Base-by-base conservation (phyloP, 106 monocot species). In the Amphibolis antarctica region DNA sequence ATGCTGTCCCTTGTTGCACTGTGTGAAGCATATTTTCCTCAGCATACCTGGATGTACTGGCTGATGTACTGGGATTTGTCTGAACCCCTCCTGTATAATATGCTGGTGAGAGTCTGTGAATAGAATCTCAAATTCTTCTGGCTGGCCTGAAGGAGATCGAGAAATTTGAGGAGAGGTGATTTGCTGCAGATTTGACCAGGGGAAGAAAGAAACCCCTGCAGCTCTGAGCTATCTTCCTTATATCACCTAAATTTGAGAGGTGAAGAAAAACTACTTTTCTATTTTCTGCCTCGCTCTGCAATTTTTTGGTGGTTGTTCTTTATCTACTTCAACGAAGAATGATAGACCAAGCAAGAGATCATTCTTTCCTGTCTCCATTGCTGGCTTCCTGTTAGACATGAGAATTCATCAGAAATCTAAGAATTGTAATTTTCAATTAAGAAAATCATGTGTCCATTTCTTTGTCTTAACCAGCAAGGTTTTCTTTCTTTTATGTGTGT, bases 1-100 rank as follows among this genome's bases (percentile, higher is more conserved):
- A 60, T 60, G 46, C 69, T 67, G 48, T 52, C 72, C 72, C 69
- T 62, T 76, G 54, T 69, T 64, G 76, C 76, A 77, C 61, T 62
- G 65, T 77, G 59, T 59, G 66, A 42, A 74, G 75, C 76, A 82
- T 76, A 73, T 79, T 71, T 76, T 66, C 53, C 59, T 36, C 54
- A 64, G 48, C 74, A 67, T 44, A 44, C 69, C 63, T 60, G 24
- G 24, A 43, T 67, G 54, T 63, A 50, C 51, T 71, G 75, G 74
- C 36, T 75, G 60, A 55, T 44, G 60, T 60, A 73, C 75, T 74
- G 66, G 71, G 69, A 64, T 77, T 77, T 76, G 79, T 82, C 78
- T 71, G 65, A 74, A 28, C 45, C 46, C 46, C 70, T 22, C 30
- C 76, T 76, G 49, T 74, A 74, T 70, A 66, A 74, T 76, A 76